Base-by-base conservation (phyloP, 2,329 filamentous ascomycete genomes). In the Colletotrichum lentis region DNA sequence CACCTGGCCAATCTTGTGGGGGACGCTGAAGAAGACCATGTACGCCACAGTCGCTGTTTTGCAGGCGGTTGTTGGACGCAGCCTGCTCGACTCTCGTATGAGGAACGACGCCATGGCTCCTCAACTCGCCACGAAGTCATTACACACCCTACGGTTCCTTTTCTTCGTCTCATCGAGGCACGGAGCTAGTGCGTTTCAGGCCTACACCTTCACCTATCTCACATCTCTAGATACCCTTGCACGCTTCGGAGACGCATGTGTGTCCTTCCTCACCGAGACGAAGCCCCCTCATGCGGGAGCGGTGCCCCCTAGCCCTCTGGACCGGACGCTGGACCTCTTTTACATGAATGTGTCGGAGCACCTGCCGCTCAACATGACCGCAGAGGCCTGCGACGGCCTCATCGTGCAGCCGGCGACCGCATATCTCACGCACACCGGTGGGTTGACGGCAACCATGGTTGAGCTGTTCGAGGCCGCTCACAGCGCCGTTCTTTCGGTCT, bases 261-360 rank as follows among this genome's bases (percentile, higher is more conserved):
- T 90, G 69, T 82, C 85, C 22, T 92, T 96, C 73, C 80, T 97
- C 27, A 82, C 83, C 69, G 85, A 86, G 22, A 90, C 91, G 57
- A 84, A 85, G 3, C 80, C 81, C 1, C 71, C 75, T 31, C 73
- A 79, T 69, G 65, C 87, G 20, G 84, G 86, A 47, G 78, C 82
- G 46, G 87, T 91, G 39, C 86, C 90, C 0, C 79, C 81, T 6
- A 86, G 91, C 71, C 88, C 90, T 5, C 66, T n/a, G 47, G 87
- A 93, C 72, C 85, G 91, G 65, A 90, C 86, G 20, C 81, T 95
- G n/a, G 91, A 96, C 75, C 85, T 97, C 18, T 97, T 93, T 81
- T 97, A 96, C 79, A 86, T 97, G 70, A 96, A 96, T 75, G 87
- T 90, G 0, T 90, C 92, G 2, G 94, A 97, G 76, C 92, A 97